Evolutionary conservation across 805 yeast genomes (phyloP).

Genomic region (Soucietia sequanensis): DNA sequence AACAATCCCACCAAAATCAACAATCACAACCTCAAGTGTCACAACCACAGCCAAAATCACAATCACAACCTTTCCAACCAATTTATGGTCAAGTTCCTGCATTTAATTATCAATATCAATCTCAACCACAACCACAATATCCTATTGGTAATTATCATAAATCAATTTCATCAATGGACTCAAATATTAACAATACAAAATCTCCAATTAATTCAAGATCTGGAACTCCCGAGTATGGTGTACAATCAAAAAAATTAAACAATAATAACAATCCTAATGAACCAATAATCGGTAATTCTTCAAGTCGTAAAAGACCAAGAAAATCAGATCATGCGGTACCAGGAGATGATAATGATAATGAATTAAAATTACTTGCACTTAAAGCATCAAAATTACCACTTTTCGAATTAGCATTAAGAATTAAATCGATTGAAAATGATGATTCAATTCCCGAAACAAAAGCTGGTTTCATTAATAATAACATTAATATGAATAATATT

Average conservation of each 20-base stretch:
- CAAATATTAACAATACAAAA: conserved; percentile 2
- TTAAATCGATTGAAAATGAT: conserved; percentile 42
- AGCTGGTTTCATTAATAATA: too few species aligned
- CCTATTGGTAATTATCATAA: too few species aligned
- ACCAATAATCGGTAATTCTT: too few species aligned
- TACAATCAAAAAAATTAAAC: too few species aligned
- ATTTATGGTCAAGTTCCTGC: too few species aligned
- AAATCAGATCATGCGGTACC: conserved; percentile 29
- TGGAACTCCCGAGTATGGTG: conserved; percentile 7
- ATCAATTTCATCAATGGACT: too few species aligned
- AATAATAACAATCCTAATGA: conserved; percentile 4
- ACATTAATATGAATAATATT: too few species aligned
- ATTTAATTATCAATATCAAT: too few species aligned
- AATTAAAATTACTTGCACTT: conserved; percentile 37
- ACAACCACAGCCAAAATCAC: too few species aligned
- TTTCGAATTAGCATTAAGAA: conserved; percentile 41
- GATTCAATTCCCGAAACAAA: conserved; percentile 10
- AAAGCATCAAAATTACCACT: conserved; percentile 35
- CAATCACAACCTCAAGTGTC: too few species aligned
- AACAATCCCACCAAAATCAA: conserved; percentile 1
- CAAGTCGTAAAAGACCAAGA: conserved; percentile 23
- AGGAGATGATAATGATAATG: conserved; percentile 36
- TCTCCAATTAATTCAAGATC: conserved; percentile 4
- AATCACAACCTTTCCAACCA: too few species aligned
- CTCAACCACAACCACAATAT: too few species aligned